These are phyloP conservation scores for Saturnispora saitoi DNA, from an alignment of 805 yeast genomes.

Conservation along the genomic window DNA sequence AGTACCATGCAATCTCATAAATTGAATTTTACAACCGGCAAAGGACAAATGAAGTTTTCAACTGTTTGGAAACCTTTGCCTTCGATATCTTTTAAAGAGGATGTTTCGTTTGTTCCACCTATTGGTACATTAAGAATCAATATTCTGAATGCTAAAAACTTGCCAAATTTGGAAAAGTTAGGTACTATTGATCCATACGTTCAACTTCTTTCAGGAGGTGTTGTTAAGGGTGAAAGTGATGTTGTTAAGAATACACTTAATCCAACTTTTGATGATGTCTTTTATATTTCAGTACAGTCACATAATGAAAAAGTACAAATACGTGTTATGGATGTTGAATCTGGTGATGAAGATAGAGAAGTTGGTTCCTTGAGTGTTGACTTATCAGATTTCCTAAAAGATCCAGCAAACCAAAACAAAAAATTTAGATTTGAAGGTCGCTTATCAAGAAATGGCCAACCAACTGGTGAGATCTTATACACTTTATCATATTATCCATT, in stretches of 20 bases:
- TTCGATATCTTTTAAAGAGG: conserved; percentile 38
- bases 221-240: conserved; percentile 44
- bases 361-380: conserved; percentile 48
- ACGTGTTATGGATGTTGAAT: conserved; percentile 60
- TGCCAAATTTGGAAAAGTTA: conserved; percentile 51
- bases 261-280: conserved; percentile 53
- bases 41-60: conserved; percentile 45
- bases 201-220: conserved; percentile 49
- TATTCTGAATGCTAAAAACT: conserved; percentile 42
- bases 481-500: conserved; percentile 59
- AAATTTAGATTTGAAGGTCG: conserved; percentile 7
- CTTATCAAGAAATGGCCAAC: conserved; percentile 12
- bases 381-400: conserved; percentile 8
- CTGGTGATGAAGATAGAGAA: conserved; percentile 48
- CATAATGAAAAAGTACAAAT: conserved; percentile 51
- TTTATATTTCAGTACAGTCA: conserved; percentile 52
- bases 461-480: conserved; percentile 42
- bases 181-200: conserved; percentile 76
- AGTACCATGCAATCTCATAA: conserved; percentile 43
- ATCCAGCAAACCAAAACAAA: conserved; percentile 12
- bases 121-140: conserved; percentile 60
- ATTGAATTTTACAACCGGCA: conserved; percentile 40
- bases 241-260: conserved; percentile 44
- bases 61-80: conserved; percentile 68
- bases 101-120: conserved; percentile 43